Base-by-base conservation (phyloP, 805 yeast genomes). In the Monosporozyma siamensis region DNA sequence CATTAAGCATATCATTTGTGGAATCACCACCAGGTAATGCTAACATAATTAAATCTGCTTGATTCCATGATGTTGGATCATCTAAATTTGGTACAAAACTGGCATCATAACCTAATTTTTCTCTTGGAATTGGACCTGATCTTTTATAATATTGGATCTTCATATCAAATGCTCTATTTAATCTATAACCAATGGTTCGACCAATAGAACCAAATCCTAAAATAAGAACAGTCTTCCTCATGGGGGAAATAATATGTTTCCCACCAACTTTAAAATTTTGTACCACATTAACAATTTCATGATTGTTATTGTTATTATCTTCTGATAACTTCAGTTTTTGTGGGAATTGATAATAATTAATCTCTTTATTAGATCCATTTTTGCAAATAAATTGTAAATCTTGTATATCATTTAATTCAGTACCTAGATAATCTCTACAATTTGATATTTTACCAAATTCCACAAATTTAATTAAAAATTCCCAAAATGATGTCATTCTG, bases 141-240 rank as follows among this genome's bases (percentile, higher is more conserved):
- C 88, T 68, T 50, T 80, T 82, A 42, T 75, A 69, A 49, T 82
- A 83, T 44, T 71, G 70, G 29, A 84, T 67, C 17, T 72, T 62
- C 83, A 83, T 78, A 4, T 85, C 87, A 25, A 84, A 58, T 1
- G 48, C 54, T n/a, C 64, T 65, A 38, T 65, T 41, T 45, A 84
- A 66, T 51, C 80, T 70, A 38, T 59, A 61, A 3, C 79, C 92
- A 44, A 82, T 75, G 24, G 70, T 68, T 55, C 72, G 71, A 7
- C 94, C 95, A 51, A 84, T 84, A 17, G 76, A 68, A 1, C 95
- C 94, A 52, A 83, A 78, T 0, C 94, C 95, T 3, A 82, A 74
- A 26, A 84, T 70, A 3, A 79, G 75, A 1, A 70, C 87, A 20
- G 65, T 66, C 53, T 76, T 79, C 17, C 77, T 77, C 12, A 60